Evolutionary conservation across 2,329 filamentous ascomycete genomes (phyloP).

Genomic region (Chaetomium olivaceum): DNA sequence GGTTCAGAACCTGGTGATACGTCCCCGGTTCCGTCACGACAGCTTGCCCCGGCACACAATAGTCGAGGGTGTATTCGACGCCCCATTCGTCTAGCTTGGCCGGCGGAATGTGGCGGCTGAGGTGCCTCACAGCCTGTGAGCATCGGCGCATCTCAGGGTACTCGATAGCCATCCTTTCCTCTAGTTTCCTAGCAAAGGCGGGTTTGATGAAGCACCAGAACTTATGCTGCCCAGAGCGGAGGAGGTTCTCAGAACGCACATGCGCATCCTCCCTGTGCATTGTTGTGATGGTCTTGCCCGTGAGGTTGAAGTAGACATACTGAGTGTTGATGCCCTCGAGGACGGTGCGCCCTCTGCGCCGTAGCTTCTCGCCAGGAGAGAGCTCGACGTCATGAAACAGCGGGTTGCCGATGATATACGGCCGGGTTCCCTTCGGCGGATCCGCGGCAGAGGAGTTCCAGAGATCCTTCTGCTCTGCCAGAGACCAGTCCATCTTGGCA

Average conservation of each 20-base stretch:
- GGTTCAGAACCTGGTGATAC: constrained; percentile 34
- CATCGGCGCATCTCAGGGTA: constrained; percentile 33
- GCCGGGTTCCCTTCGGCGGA: constrained; percentile 29
- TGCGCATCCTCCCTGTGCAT: constrained; percentile 36
- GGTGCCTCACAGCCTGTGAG: constrained; percentile 34
- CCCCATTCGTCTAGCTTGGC: constrained; percentile 32
- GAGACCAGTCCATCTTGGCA: constrained; percentile 28
- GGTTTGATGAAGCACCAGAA: constrained; percentile 36
- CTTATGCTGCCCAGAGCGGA: constrained; percentile 33
- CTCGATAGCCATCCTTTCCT: constrained; percentile 28
- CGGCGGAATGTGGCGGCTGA: constrained; percentile 33
- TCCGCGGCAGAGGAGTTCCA: constrained; percentile 32
- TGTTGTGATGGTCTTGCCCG: constrained; percentile 33
- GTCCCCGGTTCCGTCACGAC: constrained; percentile 35
- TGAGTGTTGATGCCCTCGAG: constrained; percentile 35
- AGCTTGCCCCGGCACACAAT: constrained; percentile 33
- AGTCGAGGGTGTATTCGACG: constrained; percentile 34
- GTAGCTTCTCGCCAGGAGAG: constrained; percentile 33
- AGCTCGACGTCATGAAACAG: constrained; percentile 33
- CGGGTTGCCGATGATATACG: constrained; percentile 35
- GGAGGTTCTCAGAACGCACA: constrained; percentile 34
- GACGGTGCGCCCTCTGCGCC: constrained; percentile 26
- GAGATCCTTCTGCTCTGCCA: constrained; percentile 30
- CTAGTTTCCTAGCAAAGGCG: constrained; percentile 27
- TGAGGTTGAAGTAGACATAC: constrained; percentile 35